phyloP scores from a whole-genome alignment of 2,329 filamentous ascomycete genomes.

The Ceratocystis lukuohia region DNA sequence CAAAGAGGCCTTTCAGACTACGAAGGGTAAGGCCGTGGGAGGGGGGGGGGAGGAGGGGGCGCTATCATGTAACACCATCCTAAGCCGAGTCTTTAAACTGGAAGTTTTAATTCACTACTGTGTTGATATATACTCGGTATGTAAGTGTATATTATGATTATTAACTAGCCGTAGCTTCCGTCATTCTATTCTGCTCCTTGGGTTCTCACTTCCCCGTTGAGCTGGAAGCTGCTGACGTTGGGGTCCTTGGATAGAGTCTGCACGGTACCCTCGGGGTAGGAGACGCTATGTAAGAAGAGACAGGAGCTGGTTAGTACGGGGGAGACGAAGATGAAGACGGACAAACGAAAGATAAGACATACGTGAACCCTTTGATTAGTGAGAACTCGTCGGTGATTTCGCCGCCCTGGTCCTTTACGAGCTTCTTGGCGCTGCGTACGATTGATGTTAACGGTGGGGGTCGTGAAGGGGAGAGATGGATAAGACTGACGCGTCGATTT shows the following conservation, averaged over 20 bases:
- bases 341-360: constrained; percentile 29
- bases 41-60: too few relatives aligned
- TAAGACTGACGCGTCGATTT: constrained; percentile 51
- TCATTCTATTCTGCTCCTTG: background rate
- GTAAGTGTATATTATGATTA: too few relatives aligned
- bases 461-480: background rate
- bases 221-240: constrained; percentile 62
- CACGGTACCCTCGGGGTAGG: constrained; percentile 50
- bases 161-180: too few relatives aligned
- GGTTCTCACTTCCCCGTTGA: constrained; percentile 37
- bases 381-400: constrained; percentile 73
- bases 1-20: too few relatives aligned
- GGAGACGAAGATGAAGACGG: background rate
- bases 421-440: constrained; percentile 55
- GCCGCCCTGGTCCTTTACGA: constrained; percentile 62
- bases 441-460: background rate
- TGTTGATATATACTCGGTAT: too few relatives aligned
- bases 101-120: too few relatives aligned
- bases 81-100: too few relatives aligned
- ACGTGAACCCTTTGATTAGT: constrained; percentile 90
- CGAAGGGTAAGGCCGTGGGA: too few relatives aligned
- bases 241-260: constrained; percentile 53
- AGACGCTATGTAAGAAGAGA: constrained; percentile 32
- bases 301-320: background rate
- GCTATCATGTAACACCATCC: too few relatives aligned